These are phyloP conservation scores for Juglanconis juglandina DNA, from an alignment of 2,329 filamentous ascomycete genomes.

Conservation along the genomic window DNA sequence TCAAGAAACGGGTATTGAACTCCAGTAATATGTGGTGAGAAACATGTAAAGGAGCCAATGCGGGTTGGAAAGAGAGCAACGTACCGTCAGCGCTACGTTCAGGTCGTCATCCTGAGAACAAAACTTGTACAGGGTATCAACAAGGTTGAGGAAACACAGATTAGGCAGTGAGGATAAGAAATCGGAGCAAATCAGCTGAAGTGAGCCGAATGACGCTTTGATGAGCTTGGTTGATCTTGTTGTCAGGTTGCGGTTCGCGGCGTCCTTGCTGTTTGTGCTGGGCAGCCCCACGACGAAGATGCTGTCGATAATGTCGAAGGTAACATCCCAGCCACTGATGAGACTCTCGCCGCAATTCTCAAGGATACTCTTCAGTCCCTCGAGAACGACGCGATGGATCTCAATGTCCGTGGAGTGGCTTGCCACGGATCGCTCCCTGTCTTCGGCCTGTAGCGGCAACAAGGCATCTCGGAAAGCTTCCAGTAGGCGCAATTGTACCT, in stretches of 20 bases:
- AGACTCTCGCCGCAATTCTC: constrained; percentile 86
- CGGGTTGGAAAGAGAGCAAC: constrained; percentile 24
- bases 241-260: constrained; percentile 35
- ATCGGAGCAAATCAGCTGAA: constrained; percentile 92
- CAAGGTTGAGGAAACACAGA: constrained; percentile 70
- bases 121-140: constrained; percentile 87
- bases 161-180: constrained; percentile 74
- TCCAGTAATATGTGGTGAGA: constrained; percentile 15
- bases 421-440: constrained; percentile 52
- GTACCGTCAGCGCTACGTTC: constrained; percentile 87
- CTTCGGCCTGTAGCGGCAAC: constrained; percentile 51
- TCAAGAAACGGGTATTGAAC: constrained; percentile 28
- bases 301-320: constrained; percentile 80
- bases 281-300: constrained; percentile 59
- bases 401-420: constrained; percentile 67
- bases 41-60: not conserved
- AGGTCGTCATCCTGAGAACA: constrained; percentile 86
- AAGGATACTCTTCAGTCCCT: constrained; percentile 76
- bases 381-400: constrained; percentile 75
- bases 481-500: constrained; percentile 70
- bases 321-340: constrained; percentile 77
- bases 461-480: constrained; percentile 63
- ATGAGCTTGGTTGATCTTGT: constrained; percentile 72
- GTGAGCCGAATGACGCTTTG: constrained; percentile 79
- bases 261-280: constrained; percentile 31